These are phyloP conservation scores for Exserohilum rostratum DNA, from an alignment of 2,329 filamentous ascomycete genomes.

Conservation along the genomic window DNA sequence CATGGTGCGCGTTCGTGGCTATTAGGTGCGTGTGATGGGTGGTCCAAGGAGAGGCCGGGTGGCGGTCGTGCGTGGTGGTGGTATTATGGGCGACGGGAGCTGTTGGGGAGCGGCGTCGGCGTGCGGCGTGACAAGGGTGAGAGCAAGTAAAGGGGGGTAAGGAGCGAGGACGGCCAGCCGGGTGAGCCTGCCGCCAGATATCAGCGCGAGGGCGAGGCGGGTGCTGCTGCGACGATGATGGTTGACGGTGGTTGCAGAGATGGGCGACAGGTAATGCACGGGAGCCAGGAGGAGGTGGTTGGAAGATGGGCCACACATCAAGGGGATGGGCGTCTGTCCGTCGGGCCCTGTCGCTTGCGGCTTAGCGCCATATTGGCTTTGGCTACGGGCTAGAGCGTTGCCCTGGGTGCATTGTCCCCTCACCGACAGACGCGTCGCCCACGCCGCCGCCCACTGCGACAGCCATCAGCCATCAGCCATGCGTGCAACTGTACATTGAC, in stretches of 20 bases:
- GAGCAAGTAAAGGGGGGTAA: conserved; percentile 35
- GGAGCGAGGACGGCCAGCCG: conserved; percentile 44
- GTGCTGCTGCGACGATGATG: conserved; percentile 15
- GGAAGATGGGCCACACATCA: conserved; percentile 18
- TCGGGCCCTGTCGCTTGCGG: conserved; percentile 13
- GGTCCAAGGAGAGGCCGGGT: too few relatives aligned
- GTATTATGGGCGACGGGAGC: background rate
- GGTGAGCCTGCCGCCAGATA: conserved; percentile 32
- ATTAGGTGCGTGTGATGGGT: conserved; percentile 6
- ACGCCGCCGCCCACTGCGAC: background rate
- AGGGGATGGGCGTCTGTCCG: conserved; percentile 19
- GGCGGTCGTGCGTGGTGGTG: conserved; percentile 11
- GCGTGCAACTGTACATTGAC: too few relatives aligned
- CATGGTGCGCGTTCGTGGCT: conserved; percentile 26
- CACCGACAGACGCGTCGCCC: conserved; percentile 5
- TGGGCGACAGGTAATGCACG: conserved; percentile 29
- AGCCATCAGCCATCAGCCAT: background rate
- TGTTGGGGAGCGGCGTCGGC: conserved; percentile 13
- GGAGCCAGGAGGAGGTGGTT: conserved; percentile 25
- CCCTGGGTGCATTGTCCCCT: conserved; percentile 4
- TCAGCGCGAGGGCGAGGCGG: conserved; percentile 33
- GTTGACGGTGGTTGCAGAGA: conserved; percentile 30
- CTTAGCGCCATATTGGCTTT: conserved; percentile 14
- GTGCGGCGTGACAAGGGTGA: conserved; percentile 34
- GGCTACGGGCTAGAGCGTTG: background rate